Base-by-base conservation (phyloP, 2,329 filamentous ascomycete species). In the Tolypocladium nubicola region DNA sequence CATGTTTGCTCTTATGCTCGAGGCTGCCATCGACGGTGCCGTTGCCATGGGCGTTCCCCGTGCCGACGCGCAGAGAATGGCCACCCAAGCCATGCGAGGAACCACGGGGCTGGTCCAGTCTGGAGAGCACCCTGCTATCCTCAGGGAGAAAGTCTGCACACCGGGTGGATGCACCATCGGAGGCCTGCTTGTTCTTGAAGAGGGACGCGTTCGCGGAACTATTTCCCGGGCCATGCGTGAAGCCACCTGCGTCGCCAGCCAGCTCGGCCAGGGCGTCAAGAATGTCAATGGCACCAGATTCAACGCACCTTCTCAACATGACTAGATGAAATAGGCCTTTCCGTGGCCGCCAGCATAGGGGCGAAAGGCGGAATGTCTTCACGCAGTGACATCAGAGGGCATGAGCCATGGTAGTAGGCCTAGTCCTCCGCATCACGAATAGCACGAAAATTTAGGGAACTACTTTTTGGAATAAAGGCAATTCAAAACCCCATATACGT, bases 141-240 rank as follows among this genome's bases (percentile, higher is more conserved):
- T 92, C 55, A 79, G 85, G 55, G 88, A 93, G 64, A 89, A 88
- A 73, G 86, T 90, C n/a, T 84, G 77, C 62, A 90, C 87, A 1
- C 87, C 88, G 0, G 88, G 87, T 6, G 89, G 89, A 1, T 91
- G 87, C 71, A 91, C 87, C 6, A 90, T 91, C 60, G 85, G 83
- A 2, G 89, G 88, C 0, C 70, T 92, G 54, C 68, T 90, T 64
- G 84, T 87, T 6, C 73, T 93, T 8, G 89, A 93, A 70, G 88
- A 93, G 65, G 86, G 85, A 11, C 75, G 79, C 10, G 82, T 90
- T 9, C 80, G 88, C 63, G 86, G 86, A 5, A 81, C 80, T 0
- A 78, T 91, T 21, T 79, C 85, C 1, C 81, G 82, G 64, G 87
- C 88, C 3, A 81, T 91, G 16, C 77, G 86, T 56, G 86, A 90